These are phyloP conservation scores for Didymella sp. DNA, from an alignment of 2,329 filamentous ascomycete genomes.

Conservation along the genomic window DNA sequence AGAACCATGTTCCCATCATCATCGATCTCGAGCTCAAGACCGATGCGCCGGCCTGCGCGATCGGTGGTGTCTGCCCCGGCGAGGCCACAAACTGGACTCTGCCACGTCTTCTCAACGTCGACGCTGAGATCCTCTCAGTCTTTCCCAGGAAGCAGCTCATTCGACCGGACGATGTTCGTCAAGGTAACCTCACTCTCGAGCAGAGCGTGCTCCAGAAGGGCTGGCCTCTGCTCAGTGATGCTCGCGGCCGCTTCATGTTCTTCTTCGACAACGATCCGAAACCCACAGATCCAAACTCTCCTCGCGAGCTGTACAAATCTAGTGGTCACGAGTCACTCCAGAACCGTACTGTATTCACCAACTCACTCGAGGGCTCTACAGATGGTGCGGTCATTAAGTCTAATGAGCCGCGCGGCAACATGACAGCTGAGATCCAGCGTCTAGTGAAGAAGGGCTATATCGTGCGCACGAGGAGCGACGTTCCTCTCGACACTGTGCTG, in stretches of 20 bases:
- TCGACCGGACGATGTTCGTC: slow-evolving; percentile 57
- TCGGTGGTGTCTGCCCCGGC: slow-evolving; percentile 50
- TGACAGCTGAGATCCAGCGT: slow-evolving; percentile 52
- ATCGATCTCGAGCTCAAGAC: slow-evolving; percentile 61
- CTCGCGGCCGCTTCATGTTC: slow-evolving; percentile 58
- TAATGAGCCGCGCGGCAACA: slow-evolving; percentile 52
- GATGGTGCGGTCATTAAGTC: slow-evolving; percentile 61
- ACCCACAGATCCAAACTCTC: slow-evolving; percentile 32
- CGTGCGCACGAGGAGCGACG: slow-evolving; percentile 58
- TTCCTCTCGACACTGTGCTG: slow-evolving; percentile 55
- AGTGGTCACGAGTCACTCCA: slow-evolving; percentile 49
- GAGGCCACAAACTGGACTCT: slow-evolving; percentile 56
- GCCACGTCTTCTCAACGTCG: slow-evolving; percentile 53
- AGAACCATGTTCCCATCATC: slow-evolving; percentile 55
- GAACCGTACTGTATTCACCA: slow-evolving; percentile 59
- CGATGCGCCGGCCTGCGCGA: slow-evolving; percentile 43
- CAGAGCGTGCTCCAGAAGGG: slow-evolving; percentile 55
- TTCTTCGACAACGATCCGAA: slow-evolving; percentile 60
- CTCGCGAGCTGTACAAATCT: slow-evolving; percentile 51
- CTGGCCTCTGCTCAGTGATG: slow-evolving; percentile 57
- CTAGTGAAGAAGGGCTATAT: slow-evolving; percentile 58
- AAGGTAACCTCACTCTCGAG: slow-evolving; percentile 54
- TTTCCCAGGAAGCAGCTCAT: slow-evolving; percentile 53
- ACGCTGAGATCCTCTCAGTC: slow-evolving; percentile 57
- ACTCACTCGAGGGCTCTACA: slow-evolving; percentile 53